Percentiles rank a stretch among this genome's conserved stretches.
These are phyloP conservation scores for Starmera quercuum DNA, from an alignment of 805 yeast genomes.

Conservation along the genomic window DNA sequence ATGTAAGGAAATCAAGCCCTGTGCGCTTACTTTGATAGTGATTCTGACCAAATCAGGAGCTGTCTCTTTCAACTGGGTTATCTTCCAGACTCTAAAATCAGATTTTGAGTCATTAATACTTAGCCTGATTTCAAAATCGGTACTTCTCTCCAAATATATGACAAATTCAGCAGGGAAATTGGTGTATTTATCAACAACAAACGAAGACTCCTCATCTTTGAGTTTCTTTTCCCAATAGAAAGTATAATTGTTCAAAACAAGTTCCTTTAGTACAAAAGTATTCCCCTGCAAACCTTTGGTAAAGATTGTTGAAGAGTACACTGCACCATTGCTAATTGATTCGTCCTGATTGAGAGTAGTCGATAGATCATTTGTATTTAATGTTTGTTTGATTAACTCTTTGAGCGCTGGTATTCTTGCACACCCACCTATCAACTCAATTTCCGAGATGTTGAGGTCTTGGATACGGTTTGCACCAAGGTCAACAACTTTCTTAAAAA, in stretches of 20 bases:
- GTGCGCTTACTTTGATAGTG: not conserved
- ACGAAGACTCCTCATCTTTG: slow-evolving; percentile 64
- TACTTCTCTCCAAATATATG: slow-evolving; percentile 64
- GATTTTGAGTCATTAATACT: slow-evolving; percentile 64
- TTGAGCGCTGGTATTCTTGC: slow-evolving; percentile 78
- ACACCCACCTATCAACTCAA: slow-evolving; percentile 81
- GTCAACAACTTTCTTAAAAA: slow-evolving; percentile 58
- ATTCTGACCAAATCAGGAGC: not conserved
- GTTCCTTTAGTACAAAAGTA: slow-evolving; percentile 79
- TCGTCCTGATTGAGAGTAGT: slow-evolving; percentile 95
- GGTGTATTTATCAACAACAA: slow-evolving; percentile 73
- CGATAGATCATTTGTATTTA: slow-evolving; percentile 61
- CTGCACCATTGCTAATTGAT: slow-evolving; percentile 95
- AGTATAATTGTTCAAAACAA: slow-evolving; percentile 67
- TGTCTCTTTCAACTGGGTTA: slow-evolving; percentile 44
- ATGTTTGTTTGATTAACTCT: slow-evolving; percentile 52
- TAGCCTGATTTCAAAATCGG: slow-evolving; percentile 45
- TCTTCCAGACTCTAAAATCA: slow-evolving; percentile 44
- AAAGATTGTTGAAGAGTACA: slow-evolving; percentile 83
- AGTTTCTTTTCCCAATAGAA: slow-evolving; percentile 73
- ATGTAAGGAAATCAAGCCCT: not conserved
- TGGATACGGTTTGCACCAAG: slow-evolving; percentile 43
- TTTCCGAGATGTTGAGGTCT: slow-evolving; percentile 56
- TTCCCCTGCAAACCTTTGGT: slow-evolving; percentile 81
- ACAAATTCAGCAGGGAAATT: slow-evolving; percentile 71